Evolutionary conservation across 306 rosid species (phyloP), one percentile per base, ranked within the genome.

Genomic region (Quercus dentata): DNA sequence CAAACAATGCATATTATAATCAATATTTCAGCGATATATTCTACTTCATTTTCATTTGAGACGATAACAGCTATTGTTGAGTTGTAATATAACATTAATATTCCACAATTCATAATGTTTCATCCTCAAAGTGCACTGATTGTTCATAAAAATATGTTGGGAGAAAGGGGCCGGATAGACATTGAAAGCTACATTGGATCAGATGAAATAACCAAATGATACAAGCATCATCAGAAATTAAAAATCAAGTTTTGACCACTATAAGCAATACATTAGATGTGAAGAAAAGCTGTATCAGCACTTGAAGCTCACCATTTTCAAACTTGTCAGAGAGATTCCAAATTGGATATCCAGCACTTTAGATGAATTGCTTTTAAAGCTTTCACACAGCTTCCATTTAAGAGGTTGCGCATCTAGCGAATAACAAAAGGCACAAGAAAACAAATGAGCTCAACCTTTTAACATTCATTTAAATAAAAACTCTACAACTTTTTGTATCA

Each of bases 271-370:
- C 31, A 67, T 55, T 14, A 7, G 69, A 78, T 73, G 54, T 46
- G 12, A 61, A 74, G 41, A 65, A 74, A 73, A 76, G 27, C 25
- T 17, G 41, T 1, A 17, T 28, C 6, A 76, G 55, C 31, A 38
- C 54, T 52, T 64, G 71, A 56, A 78, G 80, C 88, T 81, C 78
- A 95, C 99, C 99, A 93, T 83, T 87, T 90, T 95, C 82, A 95
- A 86, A 80, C 91, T 79, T 30, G 90, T 69, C 5, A 31, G 38
- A 61, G 97, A 85, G 71, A 82, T 83, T 74, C 98, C 99, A 75
- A 93, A 95, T 83, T 90, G 94, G 74, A 87, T 77, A 77, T 93
- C 99, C 55, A 95, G 89, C 75, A 95, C 88, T 81, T 85, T 89
- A 86, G 77, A 71, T 17, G 87, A 85, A 80, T 76, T 81, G 77